Conservation (phyloP, 331 rosid genomes). For the Rhamnella rubrinervis region DNA sequence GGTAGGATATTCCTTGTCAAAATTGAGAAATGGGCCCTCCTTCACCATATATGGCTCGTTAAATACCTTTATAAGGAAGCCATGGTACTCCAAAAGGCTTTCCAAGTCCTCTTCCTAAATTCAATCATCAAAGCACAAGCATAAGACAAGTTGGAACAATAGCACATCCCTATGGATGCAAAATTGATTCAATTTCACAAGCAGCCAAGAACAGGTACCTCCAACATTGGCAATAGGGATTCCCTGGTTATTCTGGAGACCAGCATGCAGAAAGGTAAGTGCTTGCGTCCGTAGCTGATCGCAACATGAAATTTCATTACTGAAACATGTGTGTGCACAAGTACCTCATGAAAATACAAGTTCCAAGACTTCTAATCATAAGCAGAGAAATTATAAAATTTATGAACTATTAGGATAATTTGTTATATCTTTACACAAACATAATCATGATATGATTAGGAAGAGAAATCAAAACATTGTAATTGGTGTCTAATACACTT, state of each 20-base stretch:
- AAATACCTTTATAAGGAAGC: slow-evolving; percentile 63
- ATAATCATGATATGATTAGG: not conserved
- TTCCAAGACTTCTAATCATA: not conserved
- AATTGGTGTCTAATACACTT: too few relatives aligned
- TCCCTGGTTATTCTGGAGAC: slow-evolving; percentile 89
- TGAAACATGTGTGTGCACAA: not conserved
- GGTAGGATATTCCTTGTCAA: slow-evolving; percentile 74
- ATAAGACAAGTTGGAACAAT: slow-evolving; percentile 22
- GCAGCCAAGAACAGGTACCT: slow-evolving; percentile 55
- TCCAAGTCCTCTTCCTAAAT: slow-evolving; percentile 83
- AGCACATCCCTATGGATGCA: slow-evolving; percentile 6
- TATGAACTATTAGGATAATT: not conserved
- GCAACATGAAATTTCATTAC: slow-evolving; percentile 21
- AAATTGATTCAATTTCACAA: slow-evolving; percentile 18
- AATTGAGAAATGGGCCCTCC: slow-evolving; percentile 81
- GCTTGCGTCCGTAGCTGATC: slow-evolving; percentile 89
- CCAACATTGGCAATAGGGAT: slow-evolving; percentile 80
- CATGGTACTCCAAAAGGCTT: slow-evolving; percentile 74
- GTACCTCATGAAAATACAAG: not conserved
- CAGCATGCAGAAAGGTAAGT: slow-evolving; percentile 90
- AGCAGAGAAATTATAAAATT: not conserved
- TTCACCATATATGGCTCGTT: slow-evolving; percentile 84
- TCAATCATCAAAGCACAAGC: slow-evolving; percentile 30
- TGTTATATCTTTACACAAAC: not conserved
- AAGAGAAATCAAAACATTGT: too few relatives aligned